A percentile compares a stretch with the other conserved stretches of the same genome.
Conservation (phyloP, 129 eudicot genomes). For the Artemisia annua region DNA sequence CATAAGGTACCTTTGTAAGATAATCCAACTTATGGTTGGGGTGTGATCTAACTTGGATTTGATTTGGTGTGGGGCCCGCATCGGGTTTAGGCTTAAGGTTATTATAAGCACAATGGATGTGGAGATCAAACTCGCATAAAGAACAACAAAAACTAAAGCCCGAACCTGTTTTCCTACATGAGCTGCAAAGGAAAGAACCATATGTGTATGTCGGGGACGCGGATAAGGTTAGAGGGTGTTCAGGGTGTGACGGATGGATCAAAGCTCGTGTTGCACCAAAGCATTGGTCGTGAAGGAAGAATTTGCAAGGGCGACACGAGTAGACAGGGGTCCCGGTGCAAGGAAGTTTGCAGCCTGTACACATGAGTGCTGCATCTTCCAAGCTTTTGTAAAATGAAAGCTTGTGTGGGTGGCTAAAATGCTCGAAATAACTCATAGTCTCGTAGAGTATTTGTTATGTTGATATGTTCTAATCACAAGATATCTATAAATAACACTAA, state of each 20-base stretch:
- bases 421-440: background rate
- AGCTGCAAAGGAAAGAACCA: conserved; percentile 10
- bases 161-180: conserved; percentile 4
- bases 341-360: conserved; percentile 30
- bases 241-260: conserved; percentile 21
- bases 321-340: conserved; percentile 21
- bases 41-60: conserved; percentile 21
- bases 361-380: conserved; percentile 23
- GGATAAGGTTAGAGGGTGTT: conserved; percentile 24
- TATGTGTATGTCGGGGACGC: conserved; percentile 23
- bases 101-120: conserved; percentile 25
- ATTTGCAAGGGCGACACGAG: conserved; percentile 18
- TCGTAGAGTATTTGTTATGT: background rate
- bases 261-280: conserved; percentile 14
- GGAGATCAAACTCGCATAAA: conserved; percentile 29
- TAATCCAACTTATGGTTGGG: conserved; percentile 11
- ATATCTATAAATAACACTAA: conserved; percentile 17
- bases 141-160: conserved; percentile 25
- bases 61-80: background rate
- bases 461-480: background rate
- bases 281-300: conserved; percentile 30
- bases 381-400: conserved; percentile 25
- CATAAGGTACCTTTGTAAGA: conserved; percentile 2
- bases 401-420: conserved; percentile 30
- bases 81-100: conserved; percentile 13